A percentile compares a stretch with the other conserved stretches of the same genome.
phyloP scores from a whole-genome alignment of 2,329 filamentous ascomycete species.

The Ilyonectria destructans region DNA sequence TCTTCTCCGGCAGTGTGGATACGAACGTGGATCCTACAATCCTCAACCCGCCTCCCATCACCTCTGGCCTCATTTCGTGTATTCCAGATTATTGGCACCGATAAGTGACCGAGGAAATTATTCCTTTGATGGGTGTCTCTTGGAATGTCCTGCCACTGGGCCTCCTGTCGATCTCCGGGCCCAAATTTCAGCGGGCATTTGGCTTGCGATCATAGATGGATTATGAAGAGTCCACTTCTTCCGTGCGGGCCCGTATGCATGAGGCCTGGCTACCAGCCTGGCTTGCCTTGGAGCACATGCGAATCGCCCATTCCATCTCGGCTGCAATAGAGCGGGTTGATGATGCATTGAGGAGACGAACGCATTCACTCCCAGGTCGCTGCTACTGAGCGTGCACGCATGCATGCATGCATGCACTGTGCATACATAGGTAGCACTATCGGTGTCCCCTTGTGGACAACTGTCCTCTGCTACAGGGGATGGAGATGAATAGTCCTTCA shows the following conservation, averaged over 20 bases:
- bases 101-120: constrained; percentile 11
- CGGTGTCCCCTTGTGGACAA: constrained; percentile 9
- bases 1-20: constrained; percentile 14
- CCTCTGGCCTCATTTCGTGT: constrained; percentile 35
- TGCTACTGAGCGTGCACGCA: constrained; percentile 9
- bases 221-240: constrained; percentile 1
- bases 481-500: constrained; percentile 37
- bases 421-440: neutral
- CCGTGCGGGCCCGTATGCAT: constrained; percentile 2
- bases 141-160: constrained; percentile 34
- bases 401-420: constrained; percentile 28
- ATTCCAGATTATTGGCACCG: constrained; percentile 13
- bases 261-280: neutral
- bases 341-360: constrained; percentile 19
- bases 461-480: constrained; percentile 26
- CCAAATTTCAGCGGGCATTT: constrained; percentile 23
- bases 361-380: neutral
- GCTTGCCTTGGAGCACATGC: constrained; percentile 14
- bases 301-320: constrained; percentile 12
- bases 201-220: neutral
- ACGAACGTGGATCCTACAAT: constrained; percentile 20
- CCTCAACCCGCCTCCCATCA: constrained; percentile 9
- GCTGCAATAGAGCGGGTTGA: constrained; percentile 3
- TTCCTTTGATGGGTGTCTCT: constrained; percentile 8
- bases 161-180: constrained; percentile 46